Conservation (phyloP, 1,284 basidiomycete genomes). For the Fomitopsis schrenkii region DNA sequence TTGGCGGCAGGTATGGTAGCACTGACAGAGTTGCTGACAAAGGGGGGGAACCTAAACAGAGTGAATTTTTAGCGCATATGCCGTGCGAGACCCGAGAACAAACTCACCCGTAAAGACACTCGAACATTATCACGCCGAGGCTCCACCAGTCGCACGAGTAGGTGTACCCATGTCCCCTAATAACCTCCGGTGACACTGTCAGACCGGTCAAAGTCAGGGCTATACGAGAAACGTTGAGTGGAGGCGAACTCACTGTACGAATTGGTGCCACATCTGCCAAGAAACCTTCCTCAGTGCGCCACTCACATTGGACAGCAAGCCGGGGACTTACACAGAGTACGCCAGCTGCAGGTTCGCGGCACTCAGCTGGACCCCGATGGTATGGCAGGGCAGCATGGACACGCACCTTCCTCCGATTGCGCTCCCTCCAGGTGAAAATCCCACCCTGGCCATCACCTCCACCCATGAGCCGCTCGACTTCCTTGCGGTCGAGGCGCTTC, state of each 20-base stretch:
- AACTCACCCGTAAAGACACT: slow-evolving; percentile 82
- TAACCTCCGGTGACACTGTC: slow-evolving; percentile 91
- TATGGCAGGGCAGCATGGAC: slow-evolving; percentile 7
- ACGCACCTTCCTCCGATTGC: slow-evolving; percentile 79
- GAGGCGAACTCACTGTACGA: slow-evolving; percentile 72
- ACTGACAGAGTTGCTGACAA: slow-evolving; percentile 85
- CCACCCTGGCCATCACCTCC: slow-evolving; percentile 72
- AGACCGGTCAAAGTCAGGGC: slow-evolving; percentile 1
- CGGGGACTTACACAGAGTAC: slow-evolving; percentile 78
- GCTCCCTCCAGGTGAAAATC: slow-evolving; percentile 92
- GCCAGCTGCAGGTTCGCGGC: slow-evolving; percentile 56
- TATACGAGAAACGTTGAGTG: neutral
- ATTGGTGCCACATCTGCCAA: slow-evolving; percentile 76
- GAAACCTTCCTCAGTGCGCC: slow-evolving; percentile 18
- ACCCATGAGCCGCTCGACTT: slow-evolving; percentile 78
- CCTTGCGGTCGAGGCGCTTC: slow-evolving; percentile 71
- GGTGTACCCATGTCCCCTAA: slow-evolving; percentile 89
- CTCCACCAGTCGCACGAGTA: slow-evolving; percentile 99
- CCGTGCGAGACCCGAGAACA: slow-evolving; percentile 11
- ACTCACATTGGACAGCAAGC: slow-evolving; percentile 16
- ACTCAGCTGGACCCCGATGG: neutral
- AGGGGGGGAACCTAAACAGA: slow-evolving; percentile 78
- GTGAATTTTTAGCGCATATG: slow-evolving; percentile 9
- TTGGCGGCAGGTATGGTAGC: neutral
- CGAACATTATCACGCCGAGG: slow-evolving; percentile 90